phyloP scores from a whole-genome alignment of 106 monocot genomes.

The Gastrodia elata region DNA sequence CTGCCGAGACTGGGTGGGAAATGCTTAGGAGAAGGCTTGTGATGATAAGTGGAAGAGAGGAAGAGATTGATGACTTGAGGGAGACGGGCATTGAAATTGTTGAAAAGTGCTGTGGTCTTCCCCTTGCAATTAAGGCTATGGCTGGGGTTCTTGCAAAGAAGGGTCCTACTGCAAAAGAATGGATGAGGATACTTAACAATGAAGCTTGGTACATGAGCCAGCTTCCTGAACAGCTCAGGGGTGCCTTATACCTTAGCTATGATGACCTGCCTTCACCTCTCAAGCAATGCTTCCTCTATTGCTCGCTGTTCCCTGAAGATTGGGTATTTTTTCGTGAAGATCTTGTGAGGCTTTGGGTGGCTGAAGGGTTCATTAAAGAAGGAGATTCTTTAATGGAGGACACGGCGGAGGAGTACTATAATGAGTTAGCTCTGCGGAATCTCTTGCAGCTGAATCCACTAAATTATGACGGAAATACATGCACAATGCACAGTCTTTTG shows the following conservation, averaged over 20 bases:
- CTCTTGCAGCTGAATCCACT: slow-evolving; percentile 16
- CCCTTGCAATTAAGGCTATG: slow-evolving; percentile 37
- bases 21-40: not conserved
- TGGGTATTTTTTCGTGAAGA: not conserved
- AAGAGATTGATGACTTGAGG: slow-evolving; percentile 6
- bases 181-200: slow-evolving; percentile 19
- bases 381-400: slow-evolving; percentile 18
- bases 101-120: slow-evolving; percentile 33
- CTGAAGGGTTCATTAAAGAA: slow-evolving; percentile 20
- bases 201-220: slow-evolving; percentile 18
- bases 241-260: slow-evolving; percentile 32
- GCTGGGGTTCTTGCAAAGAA: slow-evolving; percentile 23
- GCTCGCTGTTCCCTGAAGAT: slow-evolving; percentile 15
- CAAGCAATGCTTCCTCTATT: slow-evolving; percentile 29
- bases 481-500: slow-evolving; percentile 35
- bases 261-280: slow-evolving; percentile 27
- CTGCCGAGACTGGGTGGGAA: not conserved
- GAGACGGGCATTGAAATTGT: slow-evolving; percentile 26
- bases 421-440: slow-evolving; percentile 14
- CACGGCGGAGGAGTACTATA: slow-evolving; percentile 24
- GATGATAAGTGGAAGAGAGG: not conserved
- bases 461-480: not conserved
- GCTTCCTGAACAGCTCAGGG: slow-evolving; percentile 17
- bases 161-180: slow-evolving; percentile 8
- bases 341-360: slow-evolving; percentile 12